Evolutionary conservation across 148 eudicot genomes (phyloP).

Genomic region (Cornus controversa): DNA sequence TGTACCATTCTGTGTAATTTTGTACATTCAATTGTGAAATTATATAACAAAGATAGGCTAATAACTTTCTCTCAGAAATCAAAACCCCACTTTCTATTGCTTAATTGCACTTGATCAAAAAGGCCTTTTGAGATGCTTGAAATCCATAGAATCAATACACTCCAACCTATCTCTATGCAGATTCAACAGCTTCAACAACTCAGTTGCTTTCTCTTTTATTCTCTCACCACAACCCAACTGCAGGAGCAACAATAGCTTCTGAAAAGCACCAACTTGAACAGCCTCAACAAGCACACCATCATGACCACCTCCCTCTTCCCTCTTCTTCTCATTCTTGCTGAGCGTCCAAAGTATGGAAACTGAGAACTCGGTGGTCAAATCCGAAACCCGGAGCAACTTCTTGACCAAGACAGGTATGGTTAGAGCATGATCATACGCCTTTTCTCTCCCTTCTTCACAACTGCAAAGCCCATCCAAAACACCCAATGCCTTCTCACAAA

Average conservation of each 20-base stretch:
- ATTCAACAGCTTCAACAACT: slow-evolving; percentile 64
- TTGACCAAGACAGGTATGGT: slow-evolving; percentile 69
- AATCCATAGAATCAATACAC: slow-evolving; percentile 75
- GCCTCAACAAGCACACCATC: slow-evolving; percentile 44
- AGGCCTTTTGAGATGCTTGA: slow-evolving; percentile 65
- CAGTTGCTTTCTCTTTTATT: slow-evolving; percentile 63
- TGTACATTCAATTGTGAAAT: background rate
- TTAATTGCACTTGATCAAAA: slow-evolving; percentile 24
- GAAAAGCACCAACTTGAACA: slow-evolving; percentile 80
- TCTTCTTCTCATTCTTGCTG: slow-evolving; percentile 31
- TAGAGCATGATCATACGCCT: slow-evolving; percentile 41
- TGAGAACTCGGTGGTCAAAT: slow-evolving; percentile 65
- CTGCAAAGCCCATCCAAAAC: slow-evolving; percentile 54
- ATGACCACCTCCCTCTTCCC: slow-evolving; percentile 18
- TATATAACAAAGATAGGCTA: background rate
- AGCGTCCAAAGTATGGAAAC: slow-evolving; percentile 62
- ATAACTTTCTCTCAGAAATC: background rate
- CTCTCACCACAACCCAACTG: slow-evolving; percentile 64
- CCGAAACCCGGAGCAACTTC: slow-evolving; percentile 68
- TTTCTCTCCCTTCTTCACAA: slow-evolving; percentile 32
- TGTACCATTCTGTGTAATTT: background rate
- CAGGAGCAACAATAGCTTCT: slow-evolving; percentile 64
- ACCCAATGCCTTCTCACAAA: slow-evolving; percentile 58
- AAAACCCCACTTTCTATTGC: background rate
- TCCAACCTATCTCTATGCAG: slow-evolving; percentile 47